Conservation (phyloP, 441 rosid genomes). For the Euphorbia celastroides region DNA sequence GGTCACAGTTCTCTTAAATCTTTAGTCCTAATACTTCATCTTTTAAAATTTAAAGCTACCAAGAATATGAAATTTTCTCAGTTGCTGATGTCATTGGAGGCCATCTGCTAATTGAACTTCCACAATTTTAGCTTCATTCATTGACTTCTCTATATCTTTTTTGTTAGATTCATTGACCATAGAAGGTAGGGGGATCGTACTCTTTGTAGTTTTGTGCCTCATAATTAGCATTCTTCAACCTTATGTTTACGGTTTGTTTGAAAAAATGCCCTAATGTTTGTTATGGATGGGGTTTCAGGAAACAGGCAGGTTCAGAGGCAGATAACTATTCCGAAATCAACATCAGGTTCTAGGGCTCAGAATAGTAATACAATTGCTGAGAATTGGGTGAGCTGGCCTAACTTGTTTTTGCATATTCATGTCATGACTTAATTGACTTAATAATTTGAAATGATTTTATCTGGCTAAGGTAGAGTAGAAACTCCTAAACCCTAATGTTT, state of each 20-base stretch:
- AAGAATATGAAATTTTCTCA: neutral
- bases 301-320: slow-evolving; percentile 38
- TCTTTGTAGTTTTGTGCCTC: neutral
- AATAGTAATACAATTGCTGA: slow-evolving; percentile 34
- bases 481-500: no score
- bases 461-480: no score
- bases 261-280: slow-evolving; percentile 25
- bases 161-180: neutral
- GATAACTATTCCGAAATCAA: slow-evolving; percentile 32
- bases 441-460: neutral
- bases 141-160: neutral
- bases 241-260: slow-evolving; percentile 10
- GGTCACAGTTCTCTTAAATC: slow-evolving; percentile 18
- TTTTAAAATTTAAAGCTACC: neutral
- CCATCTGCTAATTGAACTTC: neutral
- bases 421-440: slow-evolving; percentile 9
- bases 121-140: neutral
- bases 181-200: neutral
- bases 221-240: slow-evolving; percentile 1
- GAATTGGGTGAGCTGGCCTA: slow-evolving; percentile 46
- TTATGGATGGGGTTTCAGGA: slow-evolving; percentile 45
- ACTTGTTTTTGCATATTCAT: slow-evolving; percentile 15
- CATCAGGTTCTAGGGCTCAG: slow-evolving; percentile 48
- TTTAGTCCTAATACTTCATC: neutral
- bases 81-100: neutral